Evolutionary conservation across 352 stramenopile species (phyloP), one percentile per base, ranked within the genome.

Genomic region (Pelagophyceae sp.): DNA sequence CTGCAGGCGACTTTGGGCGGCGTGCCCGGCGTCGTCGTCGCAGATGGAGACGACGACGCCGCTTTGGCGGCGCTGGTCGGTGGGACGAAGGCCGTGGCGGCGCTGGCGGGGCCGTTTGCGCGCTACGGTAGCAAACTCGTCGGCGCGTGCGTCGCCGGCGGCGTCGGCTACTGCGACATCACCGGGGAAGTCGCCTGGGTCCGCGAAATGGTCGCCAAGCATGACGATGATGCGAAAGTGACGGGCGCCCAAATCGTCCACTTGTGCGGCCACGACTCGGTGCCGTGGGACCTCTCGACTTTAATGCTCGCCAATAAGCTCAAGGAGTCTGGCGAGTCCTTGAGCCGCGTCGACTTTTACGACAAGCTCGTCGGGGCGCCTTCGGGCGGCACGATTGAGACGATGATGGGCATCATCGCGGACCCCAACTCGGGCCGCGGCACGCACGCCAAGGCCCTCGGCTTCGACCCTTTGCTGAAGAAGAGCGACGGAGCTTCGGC

Each of bases 101-200:
- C 90, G 11, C 87, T 92, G 17, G 91, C 92, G 35, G 93, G 93
- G 0, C 93, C 93, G 0, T 97, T 93, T 79, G 86, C 85, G 50
- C 84, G 91, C 65, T 96, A 95, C 79, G 91, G 91, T 32, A 85
- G 84, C 51, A 77, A 85, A 71, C 84, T 97, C 40, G 87, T 96
- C 31, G 88, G 92, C 72, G 86, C 85, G 54, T 96, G 91, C 79
- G 90, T 88, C 0, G 87, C 92, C 69, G 88, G 90, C 77, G 91
- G 91, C 38, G 90, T 91, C n/a, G 84, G 96, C 84, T 96, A 96
- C 83, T 90, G 85, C 70, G 93, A 97, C 72, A 90, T 96, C 67
- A 96, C 92, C 0, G 92, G 91, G 40, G 93, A 97, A 82, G 83
- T 88, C 29, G 63, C 85, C 29, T 97, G 91, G 91, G 85, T 94